Base-by-base conservation (phyloP, 2,329 filamentous ascomycete genomes). In the Sporothrix inflata region DNA sequence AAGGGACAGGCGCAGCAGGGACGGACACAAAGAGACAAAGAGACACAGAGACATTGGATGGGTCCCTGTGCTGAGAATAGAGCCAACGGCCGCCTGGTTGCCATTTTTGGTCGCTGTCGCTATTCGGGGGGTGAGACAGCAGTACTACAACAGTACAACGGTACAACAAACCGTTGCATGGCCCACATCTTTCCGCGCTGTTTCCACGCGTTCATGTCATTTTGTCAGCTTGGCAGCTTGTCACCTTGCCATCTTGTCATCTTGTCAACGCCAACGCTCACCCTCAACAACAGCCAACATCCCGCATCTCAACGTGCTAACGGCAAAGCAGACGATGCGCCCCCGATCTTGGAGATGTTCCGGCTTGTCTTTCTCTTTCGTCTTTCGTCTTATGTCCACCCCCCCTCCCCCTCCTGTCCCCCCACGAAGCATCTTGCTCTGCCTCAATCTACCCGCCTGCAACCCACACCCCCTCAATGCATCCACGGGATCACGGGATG, bases 381-480 rank as follows among this genome's bases (percentile, higher is more conserved):
- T 42, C 34, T n/a, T 11, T 11, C 1, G 8, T 47, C 21, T 27
- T 30, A 27, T 65, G 4, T 30, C 6, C 61, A 65, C 57, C 12
- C n/a, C 57, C 57, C 38, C 57, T 34, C 38, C 21, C 38, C n/a
- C 19, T 14, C 40, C n/a, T 27, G 21, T 16, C 24, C 42, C 63
- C 63, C 30, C 9, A 47, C 21, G 45, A 38, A 34, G 16, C 4
- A 34, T 34, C 4, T 14, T 49, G 63, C 63, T 42, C 63, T 66
- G 63, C 63, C 42, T 49, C 42, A 34, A 49, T 49, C 63, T 49
- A 49, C 63, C 63, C 63, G 63, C 63, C 63, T 47, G 42, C 24
- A 34, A 49, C 42, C 16, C 40, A 11, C 24, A 1, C 19, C 38
- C 60, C 63, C 61, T n/a, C 21, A 19, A 66, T 47, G 40, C 27